Evolutionary conservation across 805 yeast species (phyloP).

Genomic region (Sugiyamaella americana): DNA sequence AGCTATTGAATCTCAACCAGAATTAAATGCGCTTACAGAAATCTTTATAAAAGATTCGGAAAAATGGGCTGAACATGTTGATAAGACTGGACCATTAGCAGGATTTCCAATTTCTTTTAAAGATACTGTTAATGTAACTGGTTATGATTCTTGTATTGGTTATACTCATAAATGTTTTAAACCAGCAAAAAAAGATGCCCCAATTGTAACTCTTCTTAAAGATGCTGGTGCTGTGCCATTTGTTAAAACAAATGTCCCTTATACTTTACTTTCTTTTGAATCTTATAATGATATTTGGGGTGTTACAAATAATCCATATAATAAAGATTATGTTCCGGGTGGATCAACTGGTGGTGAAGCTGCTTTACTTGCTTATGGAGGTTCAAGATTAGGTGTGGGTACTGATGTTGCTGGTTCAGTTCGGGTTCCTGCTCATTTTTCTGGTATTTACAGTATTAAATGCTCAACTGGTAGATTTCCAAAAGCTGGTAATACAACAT

Average conservation of each 20-base stretch:
- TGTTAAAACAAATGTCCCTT: slow-evolving; percentile 52
- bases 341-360: slow-evolving; percentile 54
- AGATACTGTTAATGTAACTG: slow-evolving; percentile 48
- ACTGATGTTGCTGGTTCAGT: slow-evolving; percentile 54
- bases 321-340: slow-evolving; percentile 42
- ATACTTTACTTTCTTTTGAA: slow-evolving; percentile 50
- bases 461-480: slow-evolving; percentile 49
- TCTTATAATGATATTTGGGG: slow-evolving; percentile 53
- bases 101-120: slow-evolving; percentile 60
- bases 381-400: slow-evolving; percentile 48
- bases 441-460: slow-evolving; percentile 45
- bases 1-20: slow-evolving; percentile 58
- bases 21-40: slow-evolving; percentile 55
- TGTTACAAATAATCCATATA: slow-evolving; percentile 44
- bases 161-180: slow-evolving; percentile 39
- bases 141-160: slow-evolving; percentile 48
- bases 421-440: slow-evolving; percentile 48
- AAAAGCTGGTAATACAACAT: slow-evolving; percentile 34
- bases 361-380: slow-evolving; percentile 42
- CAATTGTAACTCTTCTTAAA: slow-evolving; percentile 38
- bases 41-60: slow-evolving; percentile 63
- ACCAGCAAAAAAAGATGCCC: slow-evolving; percentile 37
- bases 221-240: slow-evolving; percentile 52
- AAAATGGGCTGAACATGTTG: slow-evolving; percentile 47
- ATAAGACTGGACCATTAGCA: slow-evolving; percentile 56